Base-by-base conservation (phyloP, 352 stramenopile genomes). In the Pythium phragmitis region DNA sequence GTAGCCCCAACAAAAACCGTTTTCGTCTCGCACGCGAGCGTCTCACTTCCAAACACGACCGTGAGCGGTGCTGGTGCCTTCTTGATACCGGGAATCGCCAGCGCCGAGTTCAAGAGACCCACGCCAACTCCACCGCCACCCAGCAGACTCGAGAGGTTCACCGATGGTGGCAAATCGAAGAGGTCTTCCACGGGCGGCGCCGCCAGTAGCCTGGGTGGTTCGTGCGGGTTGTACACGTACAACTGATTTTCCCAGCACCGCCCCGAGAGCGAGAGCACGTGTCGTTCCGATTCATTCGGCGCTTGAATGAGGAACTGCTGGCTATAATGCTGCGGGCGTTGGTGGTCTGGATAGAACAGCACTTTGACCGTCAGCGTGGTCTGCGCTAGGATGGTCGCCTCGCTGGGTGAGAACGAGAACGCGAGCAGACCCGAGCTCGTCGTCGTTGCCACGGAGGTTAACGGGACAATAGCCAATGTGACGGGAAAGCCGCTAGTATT, bases 161-260 rank as follows among this genome's bases (percentile, higher is more conserved):
- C 53, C 45, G 60, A 78, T 3, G 79, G 75, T 21, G 85, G 85
- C 17, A 95, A 13, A 28, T 89, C 84, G 33, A 92, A 92, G 2
- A 80, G 47, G 26, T 95, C 82, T 63, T 91, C 87, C n/a, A 83
- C 63, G n/a, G 59, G 51, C 14, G 65, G 57, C 8, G 57, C 54
- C 4, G 57, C 67, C 8, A 67, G 52, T 8, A 65, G 47, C 28
- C 53, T 66, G 1, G 51, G 33, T 30, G 59, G 28, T 13, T 63
- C 17, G 26, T 21, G 56, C 2, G 72, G 80, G 17, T 71, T 74
- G 37, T 81, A 83, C 7, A 90, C 71, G 59, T 91, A 94, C 3
- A 93, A 55, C 42, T 96, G 85, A 39, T 88, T 84, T 57, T 92
- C 85, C 81, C 85, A 92, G 63, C 85, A 92, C 0, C 82, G 75